Evolutionary conservation across 2,329 filamentous ascomycete species (phyloP).

Genomic region (Hypoxylon sp.): DNA sequence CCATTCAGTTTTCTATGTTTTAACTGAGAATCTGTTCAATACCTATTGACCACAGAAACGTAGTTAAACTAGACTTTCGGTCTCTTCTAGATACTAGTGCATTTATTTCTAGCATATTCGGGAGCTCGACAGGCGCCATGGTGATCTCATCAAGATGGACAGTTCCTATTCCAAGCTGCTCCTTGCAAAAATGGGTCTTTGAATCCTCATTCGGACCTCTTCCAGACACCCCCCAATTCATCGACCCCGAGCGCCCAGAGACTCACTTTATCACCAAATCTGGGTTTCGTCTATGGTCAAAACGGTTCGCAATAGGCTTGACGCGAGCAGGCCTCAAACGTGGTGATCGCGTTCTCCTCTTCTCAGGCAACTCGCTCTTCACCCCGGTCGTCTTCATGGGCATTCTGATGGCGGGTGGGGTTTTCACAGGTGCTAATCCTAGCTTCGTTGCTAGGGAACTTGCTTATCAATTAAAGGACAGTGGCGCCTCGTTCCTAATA

Average conservation of each 20-base stretch:
- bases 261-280: slow-evolving; percentile 75
- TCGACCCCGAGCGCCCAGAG: slow-evolving; percentile 77
- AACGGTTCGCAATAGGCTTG: slow-evolving; percentile 80
- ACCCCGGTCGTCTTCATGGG: slow-evolving; percentile 80
- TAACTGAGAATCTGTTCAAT: neutral
- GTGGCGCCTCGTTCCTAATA: slow-evolving; percentile 76
- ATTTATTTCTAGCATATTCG: neutral
- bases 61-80: neutral
- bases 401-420: slow-evolving; percentile 81
- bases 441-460: slow-evolving; percentile 79
- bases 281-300: slow-evolving; percentile 78
- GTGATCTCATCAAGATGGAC: slow-evolving; percentile 65
- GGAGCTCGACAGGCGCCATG: slow-evolving; percentile 56
- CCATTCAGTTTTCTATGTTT: neutral
- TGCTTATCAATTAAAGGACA: slow-evolving; percentile 81
- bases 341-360: slow-evolving; percentile 81
- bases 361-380: slow-evolving; percentile 80
- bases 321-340: slow-evolving; percentile 73
- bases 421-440: slow-evolving; percentile 84
- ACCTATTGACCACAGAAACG: neutral
- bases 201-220: slow-evolving; percentile 63
- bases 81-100: neutral
- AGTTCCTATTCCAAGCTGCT: slow-evolving; percentile 62
- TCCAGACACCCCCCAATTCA: slow-evolving; percentile 63
- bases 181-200: slow-evolving; percentile 71